phyloP scores from a whole-genome alignment of 306 rosid species.

The Casuarina cunninghamiana region DNA sequence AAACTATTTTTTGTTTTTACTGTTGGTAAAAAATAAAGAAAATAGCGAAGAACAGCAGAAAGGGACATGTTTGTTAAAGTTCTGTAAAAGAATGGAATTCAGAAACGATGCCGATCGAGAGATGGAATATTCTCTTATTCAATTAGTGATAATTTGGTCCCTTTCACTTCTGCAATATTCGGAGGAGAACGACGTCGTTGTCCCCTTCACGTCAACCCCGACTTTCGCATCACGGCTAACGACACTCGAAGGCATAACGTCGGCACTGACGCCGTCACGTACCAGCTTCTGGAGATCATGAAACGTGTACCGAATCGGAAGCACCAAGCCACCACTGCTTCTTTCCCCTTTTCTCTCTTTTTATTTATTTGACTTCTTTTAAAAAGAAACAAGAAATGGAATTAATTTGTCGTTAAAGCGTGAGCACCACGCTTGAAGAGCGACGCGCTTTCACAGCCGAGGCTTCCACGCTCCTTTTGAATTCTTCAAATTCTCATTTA shows the following conservation, averaged over 20 bases:
- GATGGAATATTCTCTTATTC: background rate
- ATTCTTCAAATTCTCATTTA: background rate
- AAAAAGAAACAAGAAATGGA: background rate
- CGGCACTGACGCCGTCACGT: background rate
- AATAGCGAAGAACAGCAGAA: no score
- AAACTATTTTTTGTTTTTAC: no score
- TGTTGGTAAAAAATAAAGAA: no score
- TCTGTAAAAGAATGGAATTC: background rate
- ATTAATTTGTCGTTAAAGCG: background rate
- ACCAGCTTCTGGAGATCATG: background rate
- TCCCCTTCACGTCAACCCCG: background rate
- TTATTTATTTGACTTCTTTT: background rate
- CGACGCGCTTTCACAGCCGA: slow-evolving; percentile 27
- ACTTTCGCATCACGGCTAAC: background rate
- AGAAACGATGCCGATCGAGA: background rate
- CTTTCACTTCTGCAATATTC: background rate
- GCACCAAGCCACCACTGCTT: background rate
- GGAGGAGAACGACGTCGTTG: background rate
- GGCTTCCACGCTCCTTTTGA: background rate
- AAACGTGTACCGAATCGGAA: background rate
- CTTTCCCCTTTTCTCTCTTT: background rate
- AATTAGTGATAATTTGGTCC: background rate
- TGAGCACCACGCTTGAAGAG: slow-evolving; percentile 22
- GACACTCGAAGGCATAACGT: background rate
- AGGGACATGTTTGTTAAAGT: no score